Base-by-base conservation (phyloP, 2,329 filamentous ascomycete species). In the Apiospora kogelbergensis region DNA sequence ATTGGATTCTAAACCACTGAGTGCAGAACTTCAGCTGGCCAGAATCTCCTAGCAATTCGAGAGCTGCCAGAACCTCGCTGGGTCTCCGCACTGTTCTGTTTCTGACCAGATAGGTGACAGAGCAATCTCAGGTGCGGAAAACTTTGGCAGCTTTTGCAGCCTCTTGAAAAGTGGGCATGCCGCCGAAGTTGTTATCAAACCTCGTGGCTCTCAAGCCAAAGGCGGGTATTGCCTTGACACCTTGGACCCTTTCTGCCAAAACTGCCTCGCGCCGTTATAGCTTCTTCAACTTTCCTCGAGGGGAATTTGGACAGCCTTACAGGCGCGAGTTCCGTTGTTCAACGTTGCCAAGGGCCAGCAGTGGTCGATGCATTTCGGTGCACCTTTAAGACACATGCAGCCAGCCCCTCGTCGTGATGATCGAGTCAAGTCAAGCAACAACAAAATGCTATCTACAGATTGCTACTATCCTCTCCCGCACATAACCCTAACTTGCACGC, bases 341-440 rank as follows among this genome's bases (percentile, higher is more conserved):
- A 60, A 60, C n/a, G 9, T 60, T 60, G 30, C 26, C 53, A 60
- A 60, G 53, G 53, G 53, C 53, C 53, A 5, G 53, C 53, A 37
- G 30, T 15, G 20, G 53, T 60, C 53, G 30, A 37, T 60, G 53
- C 53, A 20, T 60, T 60, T 37, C 13, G 53, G 17, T 37, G 30
- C 53, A 60, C 53, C 53, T 60, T 60, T 60, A 60, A 60, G 53
- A 60, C 53, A 60, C 53, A 37, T n/a, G 53, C 53, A 60, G 53
- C 53, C 53, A 60, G 53, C 53, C 53, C 53, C 53, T 60, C 22
- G 53, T 60, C 53, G 53, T 60, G 53, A 37, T 60, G 30, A 40
- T 65, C 63, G 41, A 64, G 63, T 41, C 63, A 65, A 65, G 63
- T 65, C 63, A 65, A 65, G 63, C 63, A 65, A 65, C 63, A 60